Conservation (phyloP, 257 asterid genomes). For the Oldenlandia corymbosa region DNA sequence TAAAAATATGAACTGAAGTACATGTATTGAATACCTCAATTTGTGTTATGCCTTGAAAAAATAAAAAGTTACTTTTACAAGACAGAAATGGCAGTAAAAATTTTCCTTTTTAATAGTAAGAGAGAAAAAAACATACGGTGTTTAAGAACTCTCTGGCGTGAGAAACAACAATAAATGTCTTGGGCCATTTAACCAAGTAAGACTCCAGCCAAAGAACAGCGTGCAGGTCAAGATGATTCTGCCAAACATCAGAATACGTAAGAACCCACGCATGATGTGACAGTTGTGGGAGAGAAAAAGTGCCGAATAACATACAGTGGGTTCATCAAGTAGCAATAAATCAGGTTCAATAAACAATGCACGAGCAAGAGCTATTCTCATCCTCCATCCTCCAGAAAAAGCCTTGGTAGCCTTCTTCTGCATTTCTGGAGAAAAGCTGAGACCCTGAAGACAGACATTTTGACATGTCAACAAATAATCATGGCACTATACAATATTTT, state of each 20-base stretch:
- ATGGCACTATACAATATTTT: background rate
- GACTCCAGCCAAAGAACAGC: constrained; percentile 97
- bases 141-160: constrained; percentile 98
- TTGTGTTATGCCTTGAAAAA: too few relatives aligned
- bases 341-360: constrained; percentile 98
- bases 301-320: constrained; percentile 53
- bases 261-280: constrained; percentile 10
- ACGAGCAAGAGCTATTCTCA: constrained; percentile 97
- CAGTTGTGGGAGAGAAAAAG: too few relatives aligned
- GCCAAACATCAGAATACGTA: constrained; percentile 29
- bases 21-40: too few relatives aligned
- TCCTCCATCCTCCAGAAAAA: constrained; percentile 99
- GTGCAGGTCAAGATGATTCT: constrained; percentile 99
- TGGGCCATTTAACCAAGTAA: constrained; percentile 96
- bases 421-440: constrained; percentile 90
- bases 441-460: constrained; percentile 62
- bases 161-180: constrained; percentile 94
- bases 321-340: constrained; percentile 90
- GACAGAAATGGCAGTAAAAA: too few relatives aligned
- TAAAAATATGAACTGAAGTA: too few relatives aligned
- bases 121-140: constrained; percentile 45
- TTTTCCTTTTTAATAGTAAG: background rate
- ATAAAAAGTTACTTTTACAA: too few relatives aligned
- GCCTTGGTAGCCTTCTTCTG: constrained; percentile 79
- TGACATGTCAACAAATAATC: constrained; percentile 16